phyloP scores from a whole-genome alignment of 2,329 filamentous ascomycete species.

The Colletotrichum filicis region DNA sequence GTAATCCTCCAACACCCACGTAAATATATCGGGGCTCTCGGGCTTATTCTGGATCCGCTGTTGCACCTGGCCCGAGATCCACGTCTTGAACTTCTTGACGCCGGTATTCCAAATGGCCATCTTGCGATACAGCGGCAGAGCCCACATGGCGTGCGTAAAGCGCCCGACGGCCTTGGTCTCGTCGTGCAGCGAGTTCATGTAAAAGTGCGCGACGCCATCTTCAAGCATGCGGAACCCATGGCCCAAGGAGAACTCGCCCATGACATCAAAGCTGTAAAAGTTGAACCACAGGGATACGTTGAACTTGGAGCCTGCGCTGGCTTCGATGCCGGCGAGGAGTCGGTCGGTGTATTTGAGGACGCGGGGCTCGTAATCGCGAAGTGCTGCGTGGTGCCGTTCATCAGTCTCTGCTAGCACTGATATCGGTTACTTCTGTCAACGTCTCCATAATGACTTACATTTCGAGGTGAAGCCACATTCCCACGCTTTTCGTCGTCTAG shows the following conservation, averaged over 20 bases:
- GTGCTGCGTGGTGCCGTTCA: slow-evolving; percentile 6
- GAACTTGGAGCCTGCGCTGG: slow-evolving; percentile 22
- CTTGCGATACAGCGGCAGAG: slow-evolving; percentile 34
- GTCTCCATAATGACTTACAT: slow-evolving; percentile 9
- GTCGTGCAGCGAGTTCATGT: slow-evolving; percentile 38
- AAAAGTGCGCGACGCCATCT: slow-evolving; percentile 40
- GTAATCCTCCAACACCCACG: slow-evolving; percentile 43
- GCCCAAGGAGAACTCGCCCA: slow-evolving; percentile 53
- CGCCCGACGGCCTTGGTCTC: slow-evolving; percentile 38
- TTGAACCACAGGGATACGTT: slow-evolving; percentile 46
- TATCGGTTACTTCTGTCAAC: background rate
- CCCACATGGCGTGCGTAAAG: slow-evolving; percentile 38
- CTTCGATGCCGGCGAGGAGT: slow-evolving; percentile 38
- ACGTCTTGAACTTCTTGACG: slow-evolving; percentile 34
- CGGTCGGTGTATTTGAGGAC: slow-evolving; percentile 39
- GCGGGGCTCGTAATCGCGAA: slow-evolving; percentile 43
- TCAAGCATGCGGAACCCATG: slow-evolving; percentile 47
- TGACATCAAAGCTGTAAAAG: slow-evolving; percentile 51
- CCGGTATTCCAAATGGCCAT: slow-evolving; percentile 35
- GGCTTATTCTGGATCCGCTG: slow-evolving; percentile 27
- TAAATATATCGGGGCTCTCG: slow-evolving; percentile 43
- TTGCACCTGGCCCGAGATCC: slow-evolving; percentile 30
- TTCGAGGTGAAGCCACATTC: slow-evolving; percentile 45
- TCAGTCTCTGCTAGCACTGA: background rate
- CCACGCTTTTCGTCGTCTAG: slow-evolving; percentile 46